phyloP scores from a whole-genome alignment of 1,139 yeast species.

The Hemisphaericaspora xylanilytica region DNA sequence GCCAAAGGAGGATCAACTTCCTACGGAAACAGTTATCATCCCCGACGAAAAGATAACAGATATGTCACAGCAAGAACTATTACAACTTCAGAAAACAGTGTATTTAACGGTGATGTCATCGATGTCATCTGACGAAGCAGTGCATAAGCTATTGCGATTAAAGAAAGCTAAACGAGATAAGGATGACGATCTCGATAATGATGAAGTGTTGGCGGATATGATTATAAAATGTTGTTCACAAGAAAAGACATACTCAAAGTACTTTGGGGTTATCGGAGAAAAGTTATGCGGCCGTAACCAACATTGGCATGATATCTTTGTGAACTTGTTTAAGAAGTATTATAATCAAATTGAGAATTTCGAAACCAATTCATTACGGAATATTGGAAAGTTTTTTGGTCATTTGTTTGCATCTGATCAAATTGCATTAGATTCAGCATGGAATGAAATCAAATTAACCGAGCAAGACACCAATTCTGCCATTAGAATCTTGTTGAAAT shows the following conservation, averaged over 20 bases:
- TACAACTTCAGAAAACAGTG: slow-evolving; percentile 68
- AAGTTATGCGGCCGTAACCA: slow-evolving; percentile 48
- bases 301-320: slow-evolving; percentile 59
- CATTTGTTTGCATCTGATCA: slow-evolving; percentile 73
- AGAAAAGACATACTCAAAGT: slow-evolving; percentile 84
- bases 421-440: slow-evolving; percentile 44
- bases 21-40: slow-evolving; percentile 14
- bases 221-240: slow-evolving; percentile 81
- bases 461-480: slow-evolving; percentile 77
- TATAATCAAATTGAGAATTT: slow-evolving; percentile 61
- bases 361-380: slow-evolving; percentile 73
- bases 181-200: slow-evolving; percentile 10
- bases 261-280: slow-evolving; percentile 77
- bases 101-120: slow-evolving; percentile 89
- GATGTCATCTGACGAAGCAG: slow-evolving; percentile 90
- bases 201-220: slow-evolving; percentile 62
- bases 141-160: slow-evolving; percentile 70
- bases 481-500: slow-evolving; percentile 77
- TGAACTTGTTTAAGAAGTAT: slow-evolving; percentile 50
- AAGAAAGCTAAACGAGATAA: slow-evolving; percentile 32
- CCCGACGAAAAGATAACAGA: slow-evolving; percentile 38
- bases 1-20: slow-evolving; percentile 12
- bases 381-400: slow-evolving; percentile 85
- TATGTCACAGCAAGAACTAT: slow-evolving; percentile 63
- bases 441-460: slow-evolving; percentile 62